A percentile compares a stretch with the other conserved stretches of the same genome.
These are phyloP conservation scores for Hypoxylon intermedium DNA, from an alignment of 495 filamentous ascomycete genomes.

Conservation along the genomic window DNA sequence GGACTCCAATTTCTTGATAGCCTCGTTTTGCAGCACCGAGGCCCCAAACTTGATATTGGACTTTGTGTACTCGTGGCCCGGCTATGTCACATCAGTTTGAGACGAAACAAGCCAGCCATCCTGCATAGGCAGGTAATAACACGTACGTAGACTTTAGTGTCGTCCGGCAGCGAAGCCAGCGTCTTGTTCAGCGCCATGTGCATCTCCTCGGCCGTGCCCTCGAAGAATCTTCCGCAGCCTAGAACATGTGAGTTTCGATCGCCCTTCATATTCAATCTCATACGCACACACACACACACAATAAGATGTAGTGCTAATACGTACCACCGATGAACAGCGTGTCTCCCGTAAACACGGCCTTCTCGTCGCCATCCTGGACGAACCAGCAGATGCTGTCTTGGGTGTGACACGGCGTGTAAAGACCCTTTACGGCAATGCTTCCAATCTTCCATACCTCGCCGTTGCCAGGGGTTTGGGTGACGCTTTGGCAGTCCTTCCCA, in stretches of 20 bases:
- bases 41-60: slow-evolving; percentile 86
- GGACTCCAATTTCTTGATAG: slow-evolving; percentile 75
- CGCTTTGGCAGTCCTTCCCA: slow-evolving; percentile 82
- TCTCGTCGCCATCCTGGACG: slow-evolving; percentile 80
- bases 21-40: slow-evolving; percentile 73
- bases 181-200: slow-evolving; percentile 88
- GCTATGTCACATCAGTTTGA: slow-evolving; percentile 55
- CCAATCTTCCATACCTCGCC: slow-evolving; percentile 84
- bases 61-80: slow-evolving; percentile 97
- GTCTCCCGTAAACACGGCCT: slow-evolving; percentile 92
- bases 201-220: slow-evolving; percentile 91
- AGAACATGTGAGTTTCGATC: slow-evolving; percentile 3
- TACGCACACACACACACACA: too few species aligned
- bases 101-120: not conserved
- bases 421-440: slow-evolving; percentile 81
- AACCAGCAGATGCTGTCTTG: slow-evolving; percentile 95
- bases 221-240: slow-evolving; percentile 98
- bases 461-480: slow-evolving; percentile 76
- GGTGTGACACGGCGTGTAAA: slow-evolving; percentile 97
- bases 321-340: slow-evolving; percentile 92
- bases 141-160: slow-evolving; percentile 90
- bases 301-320: too few species aligned
- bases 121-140: not conserved
- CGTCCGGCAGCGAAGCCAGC: slow-evolving; percentile 80
- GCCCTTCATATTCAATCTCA: not conserved